Evolutionary conservation across 768 basidiomycete species (phyloP).

Genomic region (Mrakia gelida): DNA sequence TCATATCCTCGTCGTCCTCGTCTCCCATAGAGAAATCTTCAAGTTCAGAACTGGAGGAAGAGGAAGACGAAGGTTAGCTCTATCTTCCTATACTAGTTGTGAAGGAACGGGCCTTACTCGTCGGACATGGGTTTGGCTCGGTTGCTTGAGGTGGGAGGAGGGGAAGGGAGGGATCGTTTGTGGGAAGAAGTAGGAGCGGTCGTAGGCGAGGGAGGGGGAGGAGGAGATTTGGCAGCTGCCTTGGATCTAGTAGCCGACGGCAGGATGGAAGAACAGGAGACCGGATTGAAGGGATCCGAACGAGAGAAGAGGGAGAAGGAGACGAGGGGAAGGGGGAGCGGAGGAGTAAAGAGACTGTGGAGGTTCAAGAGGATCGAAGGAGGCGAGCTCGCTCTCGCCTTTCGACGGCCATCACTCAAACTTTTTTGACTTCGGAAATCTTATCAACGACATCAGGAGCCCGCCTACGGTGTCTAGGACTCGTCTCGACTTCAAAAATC

Average conservation of each 20-base stretch:
- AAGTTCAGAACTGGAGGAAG: constrained; percentile 16
- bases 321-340: not conserved
- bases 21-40: constrained; percentile 22
- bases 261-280: not conserved
- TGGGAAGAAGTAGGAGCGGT: not conserved
- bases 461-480: too few species aligned
- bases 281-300: not conserved
- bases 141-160: not conserved
- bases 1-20: constrained; percentile 25
- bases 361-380: not conserved
- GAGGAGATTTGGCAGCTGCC: not conserved
- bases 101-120: constrained; percentile 8
- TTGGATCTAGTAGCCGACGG: constrained; percentile 4
- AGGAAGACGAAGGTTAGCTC: not conserved
- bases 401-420: not conserved
- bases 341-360: not conserved
- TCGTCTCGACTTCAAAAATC: too few species aligned
- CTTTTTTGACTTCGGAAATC: too few species aligned
- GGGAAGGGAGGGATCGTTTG: constrained; percentile 2
- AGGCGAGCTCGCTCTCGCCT: not conserved
- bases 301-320: not conserved
- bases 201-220: not conserved
- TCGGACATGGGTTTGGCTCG: constrained; percentile 20
- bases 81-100: not conserved
- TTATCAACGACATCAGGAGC: too few species aligned